phyloP scores from a whole-genome alignment of 1,284 basidiomycete species.

The Baeospora myosura region DNA sequence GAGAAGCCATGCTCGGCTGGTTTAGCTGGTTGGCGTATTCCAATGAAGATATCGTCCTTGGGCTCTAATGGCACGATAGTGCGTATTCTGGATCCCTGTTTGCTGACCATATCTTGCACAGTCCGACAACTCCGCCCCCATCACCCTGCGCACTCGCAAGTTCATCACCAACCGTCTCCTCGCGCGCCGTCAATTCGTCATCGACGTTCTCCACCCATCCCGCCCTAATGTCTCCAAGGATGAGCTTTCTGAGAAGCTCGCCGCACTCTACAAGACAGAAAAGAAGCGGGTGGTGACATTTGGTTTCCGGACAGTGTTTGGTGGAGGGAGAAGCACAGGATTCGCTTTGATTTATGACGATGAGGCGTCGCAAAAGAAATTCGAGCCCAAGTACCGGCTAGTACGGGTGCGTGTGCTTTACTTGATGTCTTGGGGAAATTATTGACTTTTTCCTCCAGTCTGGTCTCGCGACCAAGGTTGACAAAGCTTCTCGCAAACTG shows the following conservation, averaged over 20 bases:
- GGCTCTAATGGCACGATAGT: too few relatives aligned
- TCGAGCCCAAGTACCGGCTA: constrained; percentile 95
- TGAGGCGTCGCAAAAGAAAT: constrained; percentile 90
- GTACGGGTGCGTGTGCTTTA: constrained; percentile 68
- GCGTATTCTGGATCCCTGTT: too few relatives aligned
- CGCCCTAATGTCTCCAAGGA: constrained; percentile 92
- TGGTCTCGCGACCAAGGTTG: constrained; percentile 79
- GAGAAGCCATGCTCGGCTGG: too few relatives aligned
- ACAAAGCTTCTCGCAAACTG: constrained; percentile 93
- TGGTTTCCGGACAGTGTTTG: constrained; percentile 88
- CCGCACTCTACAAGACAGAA: constrained; percentile 70
- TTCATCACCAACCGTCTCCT: constrained; percentile 99
- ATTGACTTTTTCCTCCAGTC: constrained; percentile 42
- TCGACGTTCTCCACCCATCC: constrained; percentile 94
- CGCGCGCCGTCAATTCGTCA: constrained; percentile 86
- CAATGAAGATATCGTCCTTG: too few relatives aligned
- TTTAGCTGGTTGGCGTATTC: too few relatives aligned
- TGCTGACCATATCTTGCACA: too few relatives aligned
- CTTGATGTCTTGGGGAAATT: neutral
- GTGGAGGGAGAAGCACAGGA: constrained; percentile 96
- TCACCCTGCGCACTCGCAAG: constrained; percentile 98
- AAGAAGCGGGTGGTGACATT: constrained; percentile 75
- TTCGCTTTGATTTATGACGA: constrained; percentile 99
- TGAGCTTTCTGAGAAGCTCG: constrained; percentile 92
- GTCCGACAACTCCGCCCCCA: constrained; percentile 62